phyloP scores from a whole-genome alignment of 495 filamentous ascomycete genomes.

The Clavariopsis aquatica region DNA sequence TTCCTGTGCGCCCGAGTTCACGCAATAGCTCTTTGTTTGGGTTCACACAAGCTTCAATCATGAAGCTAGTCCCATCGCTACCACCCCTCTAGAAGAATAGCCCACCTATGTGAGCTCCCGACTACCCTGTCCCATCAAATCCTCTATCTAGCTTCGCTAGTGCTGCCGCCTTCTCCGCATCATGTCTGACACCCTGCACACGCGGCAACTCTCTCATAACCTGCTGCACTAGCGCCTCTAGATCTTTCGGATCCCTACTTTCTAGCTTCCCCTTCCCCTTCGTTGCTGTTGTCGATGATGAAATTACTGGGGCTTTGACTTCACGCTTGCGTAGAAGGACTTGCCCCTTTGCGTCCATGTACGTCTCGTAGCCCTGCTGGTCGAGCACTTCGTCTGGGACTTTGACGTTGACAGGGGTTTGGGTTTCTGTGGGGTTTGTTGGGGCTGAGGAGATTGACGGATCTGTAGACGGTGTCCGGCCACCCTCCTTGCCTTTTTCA shows the following conservation, averaged over 20 bases:
- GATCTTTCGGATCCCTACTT: slow-evolving; percentile 37
- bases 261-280: slow-evolving; percentile 34
- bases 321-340: slow-evolving; percentile 40
- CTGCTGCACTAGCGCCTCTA: slow-evolving; percentile 41
- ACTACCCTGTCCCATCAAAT: slow-evolving; percentile 38
- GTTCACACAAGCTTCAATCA: too few relatives aligned
- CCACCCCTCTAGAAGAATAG: too few relatives aligned
- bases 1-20: too few relatives aligned
- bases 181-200: slow-evolving; percentile 30
- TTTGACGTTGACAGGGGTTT: slow-evolving; percentile 12
- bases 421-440: background rate
- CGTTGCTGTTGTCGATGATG: background rate
- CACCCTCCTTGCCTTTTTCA: slow-evolving; percentile 2
- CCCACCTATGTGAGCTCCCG: too few relatives aligned
- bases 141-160: slow-evolving; percentile 42
- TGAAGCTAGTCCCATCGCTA: too few relatives aligned
- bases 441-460: background rate
- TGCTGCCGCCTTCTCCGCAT: slow-evolving; percentile 42
- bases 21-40: too few relatives aligned
- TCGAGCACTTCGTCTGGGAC: slow-evolving; percentile 47
- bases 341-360: slow-evolving; percentile 45
- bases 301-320: background rate
- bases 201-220: slow-evolving; percentile 42
- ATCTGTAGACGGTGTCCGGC: background rate
- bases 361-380: slow-evolving; percentile 48